A percentile compares a stretch with the other conserved stretches of the same genome.
Conservation (phyloP, 2,329 filamentous ascomycete genomes). For the Emergomyces pasteurianus region DNA sequence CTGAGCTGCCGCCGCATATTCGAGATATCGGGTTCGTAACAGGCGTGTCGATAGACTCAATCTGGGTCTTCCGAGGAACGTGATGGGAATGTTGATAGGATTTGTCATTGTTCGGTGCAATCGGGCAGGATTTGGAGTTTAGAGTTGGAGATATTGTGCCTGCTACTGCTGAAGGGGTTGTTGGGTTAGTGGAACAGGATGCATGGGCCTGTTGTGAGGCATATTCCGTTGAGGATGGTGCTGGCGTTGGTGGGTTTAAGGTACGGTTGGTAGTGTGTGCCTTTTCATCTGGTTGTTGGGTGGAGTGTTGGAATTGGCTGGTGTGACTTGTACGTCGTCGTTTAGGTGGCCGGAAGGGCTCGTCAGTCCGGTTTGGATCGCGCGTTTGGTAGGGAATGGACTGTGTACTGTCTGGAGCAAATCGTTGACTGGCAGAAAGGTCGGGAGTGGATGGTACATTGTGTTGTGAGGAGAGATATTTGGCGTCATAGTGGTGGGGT, state of each 20-base stretch:
- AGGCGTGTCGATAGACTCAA: neutral
- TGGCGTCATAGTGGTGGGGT: neutral
- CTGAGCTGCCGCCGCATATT: neutral
- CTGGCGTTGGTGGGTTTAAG: neutral
- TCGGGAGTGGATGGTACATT: neutral
- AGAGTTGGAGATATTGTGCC: neutral
- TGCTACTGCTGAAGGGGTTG: slow-evolving; percentile 2
- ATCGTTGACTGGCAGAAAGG: neutral
- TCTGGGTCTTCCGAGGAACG: neutral
- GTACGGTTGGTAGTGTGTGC: neutral
- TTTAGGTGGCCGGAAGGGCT: slow-evolving; percentile 8
- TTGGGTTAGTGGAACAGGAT: slow-evolving; percentile 1
- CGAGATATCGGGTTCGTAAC: neutral
- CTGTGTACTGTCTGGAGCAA: neutral
- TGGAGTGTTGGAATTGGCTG: neutral
- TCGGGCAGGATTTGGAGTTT: neutral
- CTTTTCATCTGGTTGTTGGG: slow-evolving; percentile 3
- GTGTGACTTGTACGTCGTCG: slow-evolving; percentile 6
- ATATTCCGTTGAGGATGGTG: neutral
- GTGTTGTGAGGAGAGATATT: neutral
- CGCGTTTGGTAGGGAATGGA: slow-evolving; percentile 5
- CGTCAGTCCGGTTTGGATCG: slow-evolving; percentile 7
- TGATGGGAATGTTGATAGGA: neutral
- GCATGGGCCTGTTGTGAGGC: neutral
- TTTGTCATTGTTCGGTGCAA: neutral